Conservation (phyloP, 2,329 filamentous ascomycete species). For the Stagonosporopsis vannaccii region DNA sequence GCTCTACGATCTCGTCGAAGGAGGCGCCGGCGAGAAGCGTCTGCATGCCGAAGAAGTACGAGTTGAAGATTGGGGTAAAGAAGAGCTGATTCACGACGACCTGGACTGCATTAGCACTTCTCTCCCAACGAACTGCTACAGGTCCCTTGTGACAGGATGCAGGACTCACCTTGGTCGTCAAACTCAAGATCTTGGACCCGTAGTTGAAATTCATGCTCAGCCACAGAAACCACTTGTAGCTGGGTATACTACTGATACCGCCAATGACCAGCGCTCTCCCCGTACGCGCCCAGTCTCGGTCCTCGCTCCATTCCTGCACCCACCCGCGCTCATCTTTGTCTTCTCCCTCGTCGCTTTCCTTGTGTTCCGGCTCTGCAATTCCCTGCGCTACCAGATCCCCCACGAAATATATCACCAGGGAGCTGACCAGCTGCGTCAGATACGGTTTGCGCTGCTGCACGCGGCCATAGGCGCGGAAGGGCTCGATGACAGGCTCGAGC, state of each 20-base stretch:
- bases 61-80: slow-evolving; percentile 74
- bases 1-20: slow-evolving; percentile 69
- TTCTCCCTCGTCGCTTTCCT: slow-evolving; percentile 20
- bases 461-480: slow-evolving; percentile 67
- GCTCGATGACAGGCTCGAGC: slow-evolving; percentile 55
- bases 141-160: not conserved
- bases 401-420: slow-evolving; percentile 78
- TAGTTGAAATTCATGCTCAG: slow-evolving; percentile 86
- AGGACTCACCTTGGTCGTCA: slow-evolving; percentile 67
- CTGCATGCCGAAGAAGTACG: slow-evolving; percentile 62
- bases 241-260: slow-evolving; percentile 74
- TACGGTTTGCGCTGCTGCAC: slow-evolving; percentile 77
- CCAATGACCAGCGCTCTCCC: slow-evolving; percentile 77
- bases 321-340: slow-evolving; percentile 43
- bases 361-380: slow-evolving; percentile 52
- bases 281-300: slow-evolving; percentile 63
- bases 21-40: slow-evolving; percentile 65
- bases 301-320: slow-evolving; percentile 53
- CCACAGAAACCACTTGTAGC: slow-evolving; percentile 84
- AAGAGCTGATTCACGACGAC: slow-evolving; percentile 79
- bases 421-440: slow-evolving; percentile 78
- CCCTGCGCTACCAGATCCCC: slow-evolving; percentile 81
- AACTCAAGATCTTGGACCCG: slow-evolving; percentile 71
- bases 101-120: slow-evolving; percentile 16
- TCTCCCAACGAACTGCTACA: not conserved